Evolutionary conservation across 768 basidiomycete species (phyloP).

Genomic region (Tricholoma saponaceum): DNA sequence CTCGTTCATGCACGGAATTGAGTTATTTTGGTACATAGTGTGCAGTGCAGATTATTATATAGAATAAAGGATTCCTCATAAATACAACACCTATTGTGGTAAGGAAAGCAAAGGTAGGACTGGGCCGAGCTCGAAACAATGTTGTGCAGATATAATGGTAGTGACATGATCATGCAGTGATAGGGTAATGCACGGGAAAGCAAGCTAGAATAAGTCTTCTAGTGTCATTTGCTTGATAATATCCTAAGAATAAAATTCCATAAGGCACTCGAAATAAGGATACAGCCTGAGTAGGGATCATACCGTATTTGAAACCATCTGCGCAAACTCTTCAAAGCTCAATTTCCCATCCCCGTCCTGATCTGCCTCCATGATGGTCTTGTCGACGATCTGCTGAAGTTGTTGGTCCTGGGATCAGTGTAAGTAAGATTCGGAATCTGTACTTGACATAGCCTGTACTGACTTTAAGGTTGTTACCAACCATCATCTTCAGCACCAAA

Average conservation of each 20-base stretch:
- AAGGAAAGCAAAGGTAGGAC: not conserved
- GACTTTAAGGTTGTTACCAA: conserved; percentile 97
- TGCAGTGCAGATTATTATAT: not conserved
- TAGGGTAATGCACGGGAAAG: not conserved
- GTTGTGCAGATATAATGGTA: not conserved
- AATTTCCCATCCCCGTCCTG: conserved; percentile 97
- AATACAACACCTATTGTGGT: conserved; percentile 1
- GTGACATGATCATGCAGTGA: not conserved
- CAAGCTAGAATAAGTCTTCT: conserved; percentile 79
- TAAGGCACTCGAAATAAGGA: not conserved
- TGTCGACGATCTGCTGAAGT: conserved; percentile 98
- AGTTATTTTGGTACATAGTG: too few species aligned
- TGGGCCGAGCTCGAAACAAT: not conserved
- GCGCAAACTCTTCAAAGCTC: conserved; percentile 94
- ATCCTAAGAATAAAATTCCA: conserved; percentile 47
- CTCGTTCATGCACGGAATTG: too few species aligned
- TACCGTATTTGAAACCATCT: conserved; percentile 96
- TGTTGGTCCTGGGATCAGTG: conserved; percentile 75
- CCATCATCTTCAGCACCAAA: conserved; percentile 99
- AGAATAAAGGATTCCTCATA: not conserved
- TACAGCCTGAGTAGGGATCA: conserved; percentile 19
- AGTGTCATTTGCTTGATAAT: conserved; percentile 99
- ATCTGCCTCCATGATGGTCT: conserved; percentile 99
- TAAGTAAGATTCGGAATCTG: conserved; percentile 3
- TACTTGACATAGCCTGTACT: conserved; percentile 8